Evolutionary conservation across 2,329 filamentous ascomycete species (phyloP), one percentile per base, ranked within the genome.

Genomic region (Neofusicoccum parvum): DNA sequence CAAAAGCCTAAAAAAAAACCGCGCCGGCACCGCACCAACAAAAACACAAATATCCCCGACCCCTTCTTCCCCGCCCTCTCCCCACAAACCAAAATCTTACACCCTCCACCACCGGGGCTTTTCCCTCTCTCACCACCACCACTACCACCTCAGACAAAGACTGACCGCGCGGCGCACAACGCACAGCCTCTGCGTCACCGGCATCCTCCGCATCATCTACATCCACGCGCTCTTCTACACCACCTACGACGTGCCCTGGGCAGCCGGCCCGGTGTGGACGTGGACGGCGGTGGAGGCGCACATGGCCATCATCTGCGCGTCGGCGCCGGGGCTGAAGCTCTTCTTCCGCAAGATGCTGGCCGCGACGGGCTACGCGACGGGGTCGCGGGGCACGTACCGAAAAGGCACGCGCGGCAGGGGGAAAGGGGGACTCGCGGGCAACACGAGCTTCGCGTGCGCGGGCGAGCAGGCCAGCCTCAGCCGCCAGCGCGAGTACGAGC

Each of bases 301-400:
- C 54, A 70, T 82, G 2, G 79, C 73, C n/a, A 74, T 81, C n/a
- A 75, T 81, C 50, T 81, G 79, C 65, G 77, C 79, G 5, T 78
- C 75, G 2, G 78, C 78, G 0, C 80, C 80, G 1, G 78, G 80
- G 0, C 71, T 82, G 15, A 79, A 80, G 37, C 73, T 79, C 23
- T 78, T 81, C 68, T 80, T 81, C 72, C 71, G 72, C n/a, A 23
- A 32, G 0, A 34, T 53, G 0, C 14, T 63, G 9, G 54, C 45
- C n/a, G 45, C 23, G 17, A 27, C 45, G 7, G 45, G 45, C 45
- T 48, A 12, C 45, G 12, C 45, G 20, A 5, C 17, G 17, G 10
- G 11, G 9, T 27, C 45, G 45, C 15, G 2, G 43, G n/a, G n/a
- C n/a, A n/a, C n/a, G n/a, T n/a, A 45, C 14, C 3, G 17, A 7